Base-by-base conservation (phyloP, 768 basidiomycete species). In the Phanerochaete carnosa region DNA sequence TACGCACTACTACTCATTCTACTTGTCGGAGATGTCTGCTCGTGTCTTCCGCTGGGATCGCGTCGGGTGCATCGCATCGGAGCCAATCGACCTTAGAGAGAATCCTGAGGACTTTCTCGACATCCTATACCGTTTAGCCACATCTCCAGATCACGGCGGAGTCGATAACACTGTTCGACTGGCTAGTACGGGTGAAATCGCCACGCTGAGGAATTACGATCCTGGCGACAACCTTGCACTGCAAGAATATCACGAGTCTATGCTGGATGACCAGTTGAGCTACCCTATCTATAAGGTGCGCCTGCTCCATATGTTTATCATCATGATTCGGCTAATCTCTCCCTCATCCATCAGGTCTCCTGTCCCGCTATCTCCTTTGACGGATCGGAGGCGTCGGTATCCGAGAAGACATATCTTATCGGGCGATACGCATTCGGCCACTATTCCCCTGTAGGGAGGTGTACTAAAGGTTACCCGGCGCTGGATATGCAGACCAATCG, bases 31-130 rank as follows among this genome's bases (percentile, higher is more conserved):
- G 22, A 23, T 19, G 26, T 19, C 3, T 25, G 59, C 45, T 1
- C 59, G 59, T 3, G 22, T 61, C n/a, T 46, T 55, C 12, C 54
- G 59, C 29, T 61, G 59, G 59, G 59, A 61, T 12, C 52, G 33
- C 9, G 52, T 23, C 19, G 52, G 52, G 19, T 32, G 30, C 16
- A 30, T 53, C 30, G 52, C 30, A 13, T 33, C 52, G 15, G 52
- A 53, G 22, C 52, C 52, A 19, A 53, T 53, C 15, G 32, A 53
- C 33, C 33, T 53, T 19, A 22, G 19, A 32, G 12, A 35, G 22
- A 33, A 35, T 22, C 52, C 52, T 19, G 30, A 32, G 32, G 26
- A 53, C 22, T 23, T 53, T 13, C 52, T 53, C 13, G 30, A 53
- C 52, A 29, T 53, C 23, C 26, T 53, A 8, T 53, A 33, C 22